These are phyloP conservation scores for Parietaria judaica DNA, from an alignment of 306 rosid species.

Conservation along the genomic window DNA sequence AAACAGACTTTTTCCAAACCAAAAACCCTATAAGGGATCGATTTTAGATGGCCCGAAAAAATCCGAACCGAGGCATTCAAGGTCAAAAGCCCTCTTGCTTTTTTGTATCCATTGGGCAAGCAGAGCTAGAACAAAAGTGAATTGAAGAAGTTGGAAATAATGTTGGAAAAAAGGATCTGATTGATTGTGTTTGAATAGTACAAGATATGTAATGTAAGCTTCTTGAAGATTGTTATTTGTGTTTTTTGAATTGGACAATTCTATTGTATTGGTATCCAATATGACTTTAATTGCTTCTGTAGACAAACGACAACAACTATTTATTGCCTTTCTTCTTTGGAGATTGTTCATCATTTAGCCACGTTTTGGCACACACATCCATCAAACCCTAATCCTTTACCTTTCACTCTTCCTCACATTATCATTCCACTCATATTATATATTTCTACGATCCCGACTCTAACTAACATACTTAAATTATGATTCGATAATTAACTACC, in stretches of 20 bases:
- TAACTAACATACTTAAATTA: too few species aligned
- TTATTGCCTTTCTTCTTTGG: constrained; percentile 20
- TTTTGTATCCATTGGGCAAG: too few species aligned
- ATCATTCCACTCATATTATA: too few species aligned
- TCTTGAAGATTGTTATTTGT: neutral
- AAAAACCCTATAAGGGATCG: too few species aligned
- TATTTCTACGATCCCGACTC: too few species aligned
- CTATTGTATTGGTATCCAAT: constrained; percentile 1
- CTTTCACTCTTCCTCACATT: neutral
- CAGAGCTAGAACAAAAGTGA: too few species aligned
- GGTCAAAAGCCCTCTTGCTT: too few species aligned
- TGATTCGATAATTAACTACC: too few species aligned
- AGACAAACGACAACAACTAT: constrained; percentile 22
- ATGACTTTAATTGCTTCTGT: constrained; percentile 29
- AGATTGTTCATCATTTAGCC: constrained; percentile 17
- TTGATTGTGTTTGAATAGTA: neutral
- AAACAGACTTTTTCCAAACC: too few species aligned
- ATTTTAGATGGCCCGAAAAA: too few species aligned
- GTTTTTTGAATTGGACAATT: neutral
- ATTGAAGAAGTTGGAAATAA: too few species aligned
- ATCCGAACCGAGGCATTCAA: too few species aligned
- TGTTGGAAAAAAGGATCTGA: neutral
- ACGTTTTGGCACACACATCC: constrained; percentile 22
- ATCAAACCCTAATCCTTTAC: neutral
- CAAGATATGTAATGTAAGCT: neutral